These are phyloP conservation scores for Cladophialophora carrionii DNA, from an alignment of 2,329 filamentous ascomycete genomes.

Conservation along the genomic window DNA sequence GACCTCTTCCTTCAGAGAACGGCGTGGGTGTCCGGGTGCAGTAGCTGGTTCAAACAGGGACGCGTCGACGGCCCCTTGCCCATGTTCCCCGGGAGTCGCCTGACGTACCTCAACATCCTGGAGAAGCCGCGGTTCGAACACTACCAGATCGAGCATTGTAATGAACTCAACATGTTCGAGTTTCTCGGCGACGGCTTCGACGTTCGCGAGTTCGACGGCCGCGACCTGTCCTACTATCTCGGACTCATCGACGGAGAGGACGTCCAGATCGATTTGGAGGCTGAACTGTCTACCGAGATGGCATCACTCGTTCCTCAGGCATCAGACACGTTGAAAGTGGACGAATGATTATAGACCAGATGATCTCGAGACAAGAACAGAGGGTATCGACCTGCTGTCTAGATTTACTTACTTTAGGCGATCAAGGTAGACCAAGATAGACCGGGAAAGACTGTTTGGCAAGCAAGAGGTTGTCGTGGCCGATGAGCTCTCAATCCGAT, in stretches of 20 bases:
- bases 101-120: conserved; percentile 47
- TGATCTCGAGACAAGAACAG: background rate
- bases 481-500: background rate
- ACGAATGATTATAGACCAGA: background rate
- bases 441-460: background rate
- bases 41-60: conserved; percentile 31
- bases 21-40: conserved; percentile 24
- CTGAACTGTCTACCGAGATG: background rate
- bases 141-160: conserved; percentile 42
- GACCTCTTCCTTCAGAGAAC: conserved; percentile 46
- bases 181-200: conserved; percentile 36
- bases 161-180: conserved; percentile 44
- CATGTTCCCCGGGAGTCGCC: conserved; percentile 46
- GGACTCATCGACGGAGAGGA: conserved; percentile 35
- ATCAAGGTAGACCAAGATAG: background rate
- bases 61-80: conserved; percentile 39
- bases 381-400: background rate
- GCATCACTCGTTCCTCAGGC: background rate
- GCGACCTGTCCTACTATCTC: conserved; percentile 53
- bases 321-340: background rate
- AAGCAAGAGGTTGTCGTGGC: background rate
- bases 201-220: conserved; percentile 51
- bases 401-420: background rate
- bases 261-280: conserved; percentile 4
- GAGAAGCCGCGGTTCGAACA: conserved; percentile 47